These are phyloP conservation scores for Pleurotus sapidus DNA, from an alignment of 768 basidiomycete genomes.

Conservation along the genomic window DNA sequence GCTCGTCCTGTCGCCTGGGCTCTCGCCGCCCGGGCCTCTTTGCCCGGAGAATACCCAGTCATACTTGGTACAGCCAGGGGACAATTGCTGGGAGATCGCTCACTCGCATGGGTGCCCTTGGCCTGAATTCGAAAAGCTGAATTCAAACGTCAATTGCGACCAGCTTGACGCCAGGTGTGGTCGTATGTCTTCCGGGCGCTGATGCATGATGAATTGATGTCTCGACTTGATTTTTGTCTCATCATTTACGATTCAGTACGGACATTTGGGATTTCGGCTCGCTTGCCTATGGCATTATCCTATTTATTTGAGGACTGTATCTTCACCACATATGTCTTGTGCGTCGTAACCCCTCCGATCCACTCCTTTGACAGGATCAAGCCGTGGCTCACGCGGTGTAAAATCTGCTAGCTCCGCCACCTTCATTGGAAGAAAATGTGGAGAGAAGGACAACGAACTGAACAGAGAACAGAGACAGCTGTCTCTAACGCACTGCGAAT, in stretches of 20 bases:
- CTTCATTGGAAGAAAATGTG: too few species aligned
- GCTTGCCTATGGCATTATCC: too few species aligned
- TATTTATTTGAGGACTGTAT: too few species aligned
- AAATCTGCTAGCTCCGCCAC: too few species aligned
- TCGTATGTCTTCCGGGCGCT: constrained; percentile 36
- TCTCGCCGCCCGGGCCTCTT: constrained; percentile 27
- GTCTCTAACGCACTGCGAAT: too few species aligned
- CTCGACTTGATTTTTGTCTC: too few species aligned
- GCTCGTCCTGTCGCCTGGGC: constrained; percentile 42
- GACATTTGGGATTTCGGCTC: neutral
- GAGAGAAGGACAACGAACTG: too few species aligned
- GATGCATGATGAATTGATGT: neutral
- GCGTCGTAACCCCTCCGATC: too few species aligned
- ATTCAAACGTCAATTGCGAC: constrained; percentile 53
- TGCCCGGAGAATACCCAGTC: constrained; percentile 37
- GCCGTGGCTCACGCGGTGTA: too few species aligned
- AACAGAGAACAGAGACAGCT: too few species aligned
- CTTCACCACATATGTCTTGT: too few species aligned
- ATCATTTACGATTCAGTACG: neutral
- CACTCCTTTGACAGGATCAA: too few species aligned
- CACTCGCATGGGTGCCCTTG: constrained; percentile 43
- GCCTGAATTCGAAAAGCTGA: constrained; percentile 50
- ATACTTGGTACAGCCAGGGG: constrained; percentile 54
- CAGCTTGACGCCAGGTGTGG: constrained; percentile 55
- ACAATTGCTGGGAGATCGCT: constrained; percentile 66